A percentile compares a stretch with the other conserved stretches of the same genome.
phyloP scores from a whole-genome alignment of 805 yeast genomes.

The Kurtzmaniella cleridarum region DNA sequence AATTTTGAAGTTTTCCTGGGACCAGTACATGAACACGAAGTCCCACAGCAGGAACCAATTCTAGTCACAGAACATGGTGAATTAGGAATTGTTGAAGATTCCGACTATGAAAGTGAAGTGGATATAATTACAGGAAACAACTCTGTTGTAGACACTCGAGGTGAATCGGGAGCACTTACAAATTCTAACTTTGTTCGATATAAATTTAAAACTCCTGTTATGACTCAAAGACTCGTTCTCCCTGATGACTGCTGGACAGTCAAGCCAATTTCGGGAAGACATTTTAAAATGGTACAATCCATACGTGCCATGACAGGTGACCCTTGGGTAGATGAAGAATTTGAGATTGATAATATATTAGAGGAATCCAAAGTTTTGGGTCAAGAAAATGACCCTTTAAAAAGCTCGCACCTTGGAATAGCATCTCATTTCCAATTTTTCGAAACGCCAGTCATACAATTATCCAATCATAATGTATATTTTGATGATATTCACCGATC shows the following conservation, averaged over 20 bases:
- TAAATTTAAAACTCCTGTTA: conserved; percentile 19
- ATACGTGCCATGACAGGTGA: conserved; percentile 48
- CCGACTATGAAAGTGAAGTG: conserved; percentile 4
- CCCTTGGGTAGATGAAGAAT: conserved; percentile 25
- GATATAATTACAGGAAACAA: background rate
- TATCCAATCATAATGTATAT: background rate
- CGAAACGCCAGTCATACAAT: conserved; percentile 18
- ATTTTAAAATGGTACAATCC: conserved; percentile 46
- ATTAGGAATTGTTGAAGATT: conserved; percentile 20
- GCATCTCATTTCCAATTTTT: conserved; percentile 31
- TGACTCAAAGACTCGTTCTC: conserved; percentile 28
- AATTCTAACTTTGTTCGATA: conserved; percentile 14
- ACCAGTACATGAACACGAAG: conserved; percentile 16
- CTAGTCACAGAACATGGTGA: background rate
- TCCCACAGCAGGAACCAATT: conserved; percentile 6
- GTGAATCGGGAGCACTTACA: conserved; percentile 2
- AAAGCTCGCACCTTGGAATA: conserved; percentile 31
- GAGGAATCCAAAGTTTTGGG: conserved; percentile 39
- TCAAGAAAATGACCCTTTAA: conserved; percentile 32
- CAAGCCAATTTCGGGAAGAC: conserved; percentile 29
- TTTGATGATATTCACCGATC: conserved; percentile 9
- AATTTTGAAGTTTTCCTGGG: conserved; percentile 20
- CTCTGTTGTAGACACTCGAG: background rate
- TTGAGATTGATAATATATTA: conserved; percentile 21
- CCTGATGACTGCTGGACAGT: conserved; percentile 54